Evolutionary conservation across 139 green algal genomes (phyloP).

Genomic region (Chlamydomonas sp.): DNA sequence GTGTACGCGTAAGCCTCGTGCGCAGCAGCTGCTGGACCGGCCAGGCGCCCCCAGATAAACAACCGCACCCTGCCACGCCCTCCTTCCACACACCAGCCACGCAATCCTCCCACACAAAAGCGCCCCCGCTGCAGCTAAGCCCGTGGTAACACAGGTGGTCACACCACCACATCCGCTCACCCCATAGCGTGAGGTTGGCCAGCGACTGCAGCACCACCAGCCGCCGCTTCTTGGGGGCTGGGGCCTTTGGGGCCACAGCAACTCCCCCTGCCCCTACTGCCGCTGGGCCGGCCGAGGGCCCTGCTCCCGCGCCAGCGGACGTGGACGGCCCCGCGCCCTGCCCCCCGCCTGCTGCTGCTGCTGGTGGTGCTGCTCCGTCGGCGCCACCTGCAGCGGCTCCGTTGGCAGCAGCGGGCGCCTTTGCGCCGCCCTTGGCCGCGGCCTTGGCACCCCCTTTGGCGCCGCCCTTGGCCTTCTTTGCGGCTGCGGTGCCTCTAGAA

Average conservation of each 20-base stretch:
- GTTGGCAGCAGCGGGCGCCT: no score
- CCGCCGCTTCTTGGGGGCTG: not conserved
- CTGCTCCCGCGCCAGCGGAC: not conserved
- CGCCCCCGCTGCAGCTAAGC: not conserved
- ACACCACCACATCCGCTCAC: conserved; percentile 12
- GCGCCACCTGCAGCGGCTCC: not conserved
- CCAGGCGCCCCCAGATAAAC: no score
- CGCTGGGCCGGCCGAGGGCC: not conserved
- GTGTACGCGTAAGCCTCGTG: no score
- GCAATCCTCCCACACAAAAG: no score
- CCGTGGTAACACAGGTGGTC: not conserved
- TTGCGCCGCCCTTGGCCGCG: no score
- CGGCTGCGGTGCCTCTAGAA: no score
- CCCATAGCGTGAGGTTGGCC: conserved; percentile 45
- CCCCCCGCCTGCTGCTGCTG: no score
- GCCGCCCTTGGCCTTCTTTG: no score
- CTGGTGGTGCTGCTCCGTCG: not conserved
- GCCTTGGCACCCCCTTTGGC: no score
- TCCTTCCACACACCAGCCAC: no score
- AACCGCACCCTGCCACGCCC: no score
- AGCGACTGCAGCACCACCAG: not conserved
- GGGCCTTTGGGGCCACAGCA: not conserved
- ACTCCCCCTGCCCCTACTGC: not conserved
- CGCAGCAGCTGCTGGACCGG: no score
- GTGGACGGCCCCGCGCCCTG: not conserved